Conservation (phyloP, 345 rosid species). For the Populus simonii region DNA sequence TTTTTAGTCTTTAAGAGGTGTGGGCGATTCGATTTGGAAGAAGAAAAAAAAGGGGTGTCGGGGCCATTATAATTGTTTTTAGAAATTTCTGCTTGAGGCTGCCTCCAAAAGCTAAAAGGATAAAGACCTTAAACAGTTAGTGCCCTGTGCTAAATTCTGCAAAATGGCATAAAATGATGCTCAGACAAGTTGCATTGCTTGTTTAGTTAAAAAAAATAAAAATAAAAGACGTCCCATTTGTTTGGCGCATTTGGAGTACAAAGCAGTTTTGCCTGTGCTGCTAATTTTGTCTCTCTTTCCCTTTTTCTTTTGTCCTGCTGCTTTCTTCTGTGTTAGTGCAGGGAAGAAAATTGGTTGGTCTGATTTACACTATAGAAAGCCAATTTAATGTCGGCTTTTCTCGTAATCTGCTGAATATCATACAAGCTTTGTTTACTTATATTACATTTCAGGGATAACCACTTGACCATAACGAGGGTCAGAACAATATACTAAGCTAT, state of each 20-base stretch:
- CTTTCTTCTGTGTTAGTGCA: neutral
- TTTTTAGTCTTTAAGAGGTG: constrained; percentile 52
- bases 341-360: neutral
- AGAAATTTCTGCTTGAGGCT: too few species aligned
- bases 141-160: too few species aligned
- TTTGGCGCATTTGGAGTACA: too few species aligned
- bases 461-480: neutral
- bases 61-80: constrained; percentile 45
- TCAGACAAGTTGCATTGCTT: too few species aligned
- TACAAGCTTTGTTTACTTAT: neutral
- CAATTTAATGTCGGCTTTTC: neutral
- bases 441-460: neutral
- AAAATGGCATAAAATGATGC: too few species aligned
- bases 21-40: constrained; percentile 35
- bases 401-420: neutral
- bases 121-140: too few species aligned
- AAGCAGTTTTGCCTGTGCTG: too few species aligned
- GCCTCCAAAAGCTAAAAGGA: too few species aligned
- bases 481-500: neutral
- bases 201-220: too few species aligned
- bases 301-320: neutral
- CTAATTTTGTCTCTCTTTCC: too few species aligned
- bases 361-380: too few species aligned
- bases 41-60: constrained; percentile 58
- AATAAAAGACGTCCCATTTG: too few species aligned